Base-by-base conservation (phyloP, 2,329 filamentous ascomycete species). In the Fusarium decemcellulare region DNA sequence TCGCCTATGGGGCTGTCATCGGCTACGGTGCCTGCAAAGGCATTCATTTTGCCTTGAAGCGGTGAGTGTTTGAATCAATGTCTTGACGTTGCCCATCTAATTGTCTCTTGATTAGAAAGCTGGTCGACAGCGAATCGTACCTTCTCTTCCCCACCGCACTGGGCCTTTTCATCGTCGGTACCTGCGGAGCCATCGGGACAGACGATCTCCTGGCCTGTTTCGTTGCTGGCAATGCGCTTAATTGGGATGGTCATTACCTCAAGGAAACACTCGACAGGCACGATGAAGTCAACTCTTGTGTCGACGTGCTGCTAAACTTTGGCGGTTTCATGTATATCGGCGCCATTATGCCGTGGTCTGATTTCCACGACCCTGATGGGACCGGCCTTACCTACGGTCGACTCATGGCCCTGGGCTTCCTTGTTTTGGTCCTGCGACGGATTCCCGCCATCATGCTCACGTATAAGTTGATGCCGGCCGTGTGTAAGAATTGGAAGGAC, bases 301-400 rank as follows among this genome's bases (percentile, higher is more conserved):
- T 90, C 18, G 87, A 89, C 57, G 83, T 87, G 1, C 74, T 90
- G 1, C 81, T 90, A 54, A 90, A 90, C 71, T 87, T 89, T 67
- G 86, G 83, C 6, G 86, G 85, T 16, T 90, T 90, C 76, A 85
- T 89, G 78, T 89, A 87, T 68, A 81, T 90, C 53, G 87, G 87
- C 1, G 80, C 82, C 14, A 81, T 86, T 57, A 81, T 90, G 57
- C 88, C 87, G 0, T 90, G 87, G 87, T 63, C 73, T 8, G 78
- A 87, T 40, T 88, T 89, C 73, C 9, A 87, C 52, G 80, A 84
- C 48, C 86, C 87, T 0, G 78, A 85, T 3, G 76, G 80, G 1
- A 87, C 86, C 79, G 87, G 87, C 4, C 81, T 90, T 50, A 89
- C 85, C 0, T 74, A 81, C 39, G 77, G 80, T 4, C 81, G 86